Conservation (phyloP, 129 eudicot genomes). For the Silybum marianum region DNA sequence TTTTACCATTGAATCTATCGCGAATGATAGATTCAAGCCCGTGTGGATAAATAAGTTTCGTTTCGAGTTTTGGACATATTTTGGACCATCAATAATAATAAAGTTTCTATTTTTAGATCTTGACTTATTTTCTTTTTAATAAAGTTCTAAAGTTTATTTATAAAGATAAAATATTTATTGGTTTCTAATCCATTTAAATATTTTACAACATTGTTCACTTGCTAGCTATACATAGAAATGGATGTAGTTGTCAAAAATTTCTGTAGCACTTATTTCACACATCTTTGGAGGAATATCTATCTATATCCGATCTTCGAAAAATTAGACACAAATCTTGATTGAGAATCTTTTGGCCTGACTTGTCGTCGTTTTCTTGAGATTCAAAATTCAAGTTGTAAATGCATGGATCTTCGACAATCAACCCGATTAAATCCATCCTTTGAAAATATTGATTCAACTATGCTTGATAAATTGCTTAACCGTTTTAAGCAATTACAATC, state of each 20-base stretch:
- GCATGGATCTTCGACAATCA: constrained; percentile 46
- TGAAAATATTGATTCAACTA: constrained; percentile 20
- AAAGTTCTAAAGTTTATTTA: no score
- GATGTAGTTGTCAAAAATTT: background rate
- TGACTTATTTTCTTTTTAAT: no score
- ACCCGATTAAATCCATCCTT: constrained; percentile 11
- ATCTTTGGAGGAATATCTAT: constrained; percentile 55
- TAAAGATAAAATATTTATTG: no score
- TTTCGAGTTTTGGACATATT: no score
- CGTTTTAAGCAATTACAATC: constrained; percentile 50
- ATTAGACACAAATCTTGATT: constrained; percentile 41
- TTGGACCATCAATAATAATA: no score
- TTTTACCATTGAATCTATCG: no score
- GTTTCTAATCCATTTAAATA: no score
- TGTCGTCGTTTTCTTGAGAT: constrained; percentile 64
- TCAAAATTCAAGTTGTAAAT: constrained; percentile 51
- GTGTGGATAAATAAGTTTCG: no score
- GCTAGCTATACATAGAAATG: background rate
- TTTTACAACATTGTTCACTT: no score
- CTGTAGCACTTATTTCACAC: background rate
- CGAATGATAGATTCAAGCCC: no score
- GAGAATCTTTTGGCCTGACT: constrained; percentile 70
- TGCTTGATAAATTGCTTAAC: constrained; percentile 39
- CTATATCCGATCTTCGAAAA: constrained; percentile 46
- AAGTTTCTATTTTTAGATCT: no score